Base-by-base conservation (phyloP, 495 filamentous ascomycete genomes). In the Podospora didyma region DNA sequence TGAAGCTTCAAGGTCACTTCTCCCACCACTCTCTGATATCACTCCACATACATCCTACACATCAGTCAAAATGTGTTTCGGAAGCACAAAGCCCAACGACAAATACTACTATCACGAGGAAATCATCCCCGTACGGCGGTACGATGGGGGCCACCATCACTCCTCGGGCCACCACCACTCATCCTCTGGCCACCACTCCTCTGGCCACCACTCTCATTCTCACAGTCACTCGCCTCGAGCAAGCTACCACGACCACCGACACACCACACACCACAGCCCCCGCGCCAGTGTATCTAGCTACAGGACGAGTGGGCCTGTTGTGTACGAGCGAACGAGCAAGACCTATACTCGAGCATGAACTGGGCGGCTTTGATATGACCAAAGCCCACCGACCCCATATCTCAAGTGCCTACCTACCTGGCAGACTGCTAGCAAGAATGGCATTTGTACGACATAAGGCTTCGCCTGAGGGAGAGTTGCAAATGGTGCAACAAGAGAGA, bases 31-130 rank as follows among this genome's bases (percentile, higher is more conserved):
- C 3, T 31, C 26, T 31, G 9, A 3, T 31, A 31, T 9, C 26
- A 4, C 26, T n/a, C 26, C 26, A 31, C 26, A 31, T 31, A 31
- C 3, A 42, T 5, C 12, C 3, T 14, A 14, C n/a, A 17, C 2
- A 53, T 26, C 3, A 16, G 41, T 26, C 57, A 73, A 57, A 7
- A 78, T 78, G 75, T 78, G 75, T 57, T 73, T 78, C 64, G 64
- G 69, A 46, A 45, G 23, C 35, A 22, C 59, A n/a, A 49, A 60
- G 17, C 63, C 69, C 23, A 58, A 63, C n/a, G 65, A 69, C 19
- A 73, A 72, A 45, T 76, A 78, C 64, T 78, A 78, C 64, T 78
- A 78, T 63, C 73, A 73, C 66, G 73, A 78, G 63, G 75, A 78
- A 51, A 69, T 71, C 56, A 73, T 76, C 51, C 75, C 73, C 53